Conservation (phyloP, 1,139 yeast genomes). For the Hansenula anomala region DNA sequence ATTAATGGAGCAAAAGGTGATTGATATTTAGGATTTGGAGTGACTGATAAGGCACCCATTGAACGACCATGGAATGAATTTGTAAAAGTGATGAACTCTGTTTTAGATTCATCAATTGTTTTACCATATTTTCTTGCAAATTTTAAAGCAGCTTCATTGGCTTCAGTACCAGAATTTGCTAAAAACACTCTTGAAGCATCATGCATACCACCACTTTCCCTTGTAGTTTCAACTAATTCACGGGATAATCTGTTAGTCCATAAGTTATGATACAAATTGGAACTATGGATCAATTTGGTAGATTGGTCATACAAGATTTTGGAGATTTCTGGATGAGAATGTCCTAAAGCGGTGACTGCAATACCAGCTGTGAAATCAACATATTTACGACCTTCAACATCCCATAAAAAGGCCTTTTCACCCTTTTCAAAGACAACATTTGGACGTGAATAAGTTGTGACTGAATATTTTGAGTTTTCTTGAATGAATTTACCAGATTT, state of each 20-base stretch:
- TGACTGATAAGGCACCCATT: conserved; percentile 87
- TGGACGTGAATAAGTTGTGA: conserved; percentile 83
- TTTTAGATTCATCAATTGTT: conserved; percentile 46
- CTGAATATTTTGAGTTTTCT: conserved; percentile 51
- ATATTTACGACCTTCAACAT: conserved; percentile 70
- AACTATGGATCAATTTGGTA: conserved; percentile 68
- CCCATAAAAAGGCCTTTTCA: conserved; percentile 70
- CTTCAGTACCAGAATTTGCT: conserved; percentile 94
- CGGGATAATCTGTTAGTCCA: conserved; percentile 80
- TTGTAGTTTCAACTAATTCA: conserved; percentile 65
- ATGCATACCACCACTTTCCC: conserved; percentile 68
- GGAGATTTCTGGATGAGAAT: conserved; percentile 69
- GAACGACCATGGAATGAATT: conserved; percentile 94
- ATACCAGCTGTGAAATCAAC: conserved; percentile 94
- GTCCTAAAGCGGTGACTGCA: conserved; percentile 95
- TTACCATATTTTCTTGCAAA: conserved; percentile 89
- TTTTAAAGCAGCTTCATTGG: conserved; percentile 95
- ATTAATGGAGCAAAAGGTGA: conserved; percentile 84
- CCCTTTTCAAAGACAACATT: conserved; percentile 65
- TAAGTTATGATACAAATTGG: conserved; percentile 79
- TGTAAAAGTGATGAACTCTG: conserved; percentile 77
- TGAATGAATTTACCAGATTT: conserved; percentile 30
- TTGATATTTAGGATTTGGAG: conserved; percentile 91
- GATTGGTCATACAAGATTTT: conserved; percentile 71
- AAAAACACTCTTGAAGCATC: conserved; percentile 81